Conservation (phyloP, 805 yeast species). For the Kodamaea hsintzibuensis region DNA sequence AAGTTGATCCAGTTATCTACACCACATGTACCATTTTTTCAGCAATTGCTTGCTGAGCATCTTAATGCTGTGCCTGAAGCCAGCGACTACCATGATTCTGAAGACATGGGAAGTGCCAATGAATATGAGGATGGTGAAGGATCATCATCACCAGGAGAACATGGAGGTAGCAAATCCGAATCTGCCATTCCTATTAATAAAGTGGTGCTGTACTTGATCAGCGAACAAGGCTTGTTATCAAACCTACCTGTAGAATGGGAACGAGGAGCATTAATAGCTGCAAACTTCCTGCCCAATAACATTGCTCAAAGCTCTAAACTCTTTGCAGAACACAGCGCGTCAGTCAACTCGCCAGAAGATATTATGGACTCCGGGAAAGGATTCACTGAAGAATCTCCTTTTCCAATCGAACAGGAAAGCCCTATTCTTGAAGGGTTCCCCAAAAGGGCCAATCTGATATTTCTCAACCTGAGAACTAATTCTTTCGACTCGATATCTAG, state of each 20-base stretch:
- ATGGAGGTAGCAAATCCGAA: conserved; percentile 10
- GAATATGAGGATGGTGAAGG: conserved; percentile 4
- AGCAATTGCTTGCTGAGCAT: conserved; percentile 10
- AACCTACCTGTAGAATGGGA: conserved; percentile 48
- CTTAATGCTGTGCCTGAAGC: conserved; percentile 4
- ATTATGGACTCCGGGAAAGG: background rate
- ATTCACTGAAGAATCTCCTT: conserved; percentile 5
- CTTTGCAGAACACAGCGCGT: conserved; percentile 34
- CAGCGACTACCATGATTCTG: conserved; percentile 4
- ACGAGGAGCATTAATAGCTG: conserved; percentile 43
- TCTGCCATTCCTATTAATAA: conserved; percentile 45
- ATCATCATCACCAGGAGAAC: background rate
- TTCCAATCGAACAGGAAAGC: conserved; percentile 4
- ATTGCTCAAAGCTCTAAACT: conserved; percentile 26
- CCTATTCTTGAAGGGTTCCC: conserved; percentile 14
- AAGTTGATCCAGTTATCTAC: conserved; percentile 28
- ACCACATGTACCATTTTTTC: conserved; percentile 24
- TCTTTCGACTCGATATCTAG: conserved; percentile 10
- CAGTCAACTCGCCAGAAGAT: background rate
- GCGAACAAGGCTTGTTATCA: conserved; percentile 39
- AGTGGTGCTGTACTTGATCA: conserved; percentile 44
- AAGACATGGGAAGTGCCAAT: background rate
- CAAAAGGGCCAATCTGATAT: conserved; percentile 18
- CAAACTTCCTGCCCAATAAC: conserved; percentile 28
- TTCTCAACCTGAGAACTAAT: conserved; percentile 11